These are phyloP conservation scores for Coniochaeta prunicola DNA, from an alignment of 2,329 filamentous ascomycete species.

Conservation along the genomic window DNA sequence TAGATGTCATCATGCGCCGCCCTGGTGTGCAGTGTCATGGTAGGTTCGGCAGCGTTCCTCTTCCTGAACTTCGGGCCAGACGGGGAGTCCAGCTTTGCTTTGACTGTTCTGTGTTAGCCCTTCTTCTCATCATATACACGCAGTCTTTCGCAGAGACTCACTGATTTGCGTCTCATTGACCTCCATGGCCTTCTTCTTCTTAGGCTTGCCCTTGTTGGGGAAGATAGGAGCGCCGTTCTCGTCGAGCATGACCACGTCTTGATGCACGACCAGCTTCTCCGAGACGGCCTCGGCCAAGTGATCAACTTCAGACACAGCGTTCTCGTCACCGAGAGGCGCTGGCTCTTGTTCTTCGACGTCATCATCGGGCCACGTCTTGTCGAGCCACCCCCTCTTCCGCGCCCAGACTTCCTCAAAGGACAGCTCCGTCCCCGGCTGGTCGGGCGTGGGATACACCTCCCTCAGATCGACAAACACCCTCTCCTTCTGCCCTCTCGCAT, in stretches of 20 bases:
- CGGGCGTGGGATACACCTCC: conserved; percentile 72
- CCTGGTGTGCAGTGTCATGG: conserved; percentile 94
- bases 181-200: conserved; percentile 76
- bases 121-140: neutral
- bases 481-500: conserved; percentile 78
- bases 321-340: conserved; percentile 14
- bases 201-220: conserved; percentile 34
- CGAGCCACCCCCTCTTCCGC: conserved; percentile 61
- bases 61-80: conserved; percentile 77
- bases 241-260: conserved; percentile 41
- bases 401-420: conserved; percentile 93
- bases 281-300: conserved; percentile 18
- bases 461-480: conserved; percentile 82
- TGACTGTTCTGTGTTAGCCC: conserved; percentile 52
- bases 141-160: conserved; percentile 46
- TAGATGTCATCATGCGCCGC: conserved; percentile 97
- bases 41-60: conserved; percentile 72
- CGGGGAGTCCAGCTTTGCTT: conserved; percentile 87
- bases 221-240: conserved; percentile 47
- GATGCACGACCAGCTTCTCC: conserved; percentile 34
- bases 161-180: conserved; percentile 89
- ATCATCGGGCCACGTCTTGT: conserved; percentile 47
- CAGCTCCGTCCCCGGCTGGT: conserved; percentile 64
- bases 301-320: conserved; percentile 15
- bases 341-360: conserved; percentile 6